Percentiles rank a stretch among this genome's conserved stretches.
Evolutionary conservation across 2,329 filamentous ascomycete species (phyloP).

Genomic region (Penicillium fuscoglaucum): DNA sequence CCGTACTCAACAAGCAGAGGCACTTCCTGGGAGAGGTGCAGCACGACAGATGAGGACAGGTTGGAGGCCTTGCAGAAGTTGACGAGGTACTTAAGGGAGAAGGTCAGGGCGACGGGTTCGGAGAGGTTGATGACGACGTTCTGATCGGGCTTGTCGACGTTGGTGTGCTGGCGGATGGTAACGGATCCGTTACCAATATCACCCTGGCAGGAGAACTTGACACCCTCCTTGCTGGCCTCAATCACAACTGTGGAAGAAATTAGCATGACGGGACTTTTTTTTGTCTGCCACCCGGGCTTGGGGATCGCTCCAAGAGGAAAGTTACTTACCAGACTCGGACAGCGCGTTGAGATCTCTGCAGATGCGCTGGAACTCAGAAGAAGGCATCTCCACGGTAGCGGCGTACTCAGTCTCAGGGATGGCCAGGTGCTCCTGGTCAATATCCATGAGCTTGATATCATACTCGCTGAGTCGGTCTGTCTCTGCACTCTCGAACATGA

Average conservation of each 20-base stretch:
- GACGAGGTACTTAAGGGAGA: constrained; percentile 98
- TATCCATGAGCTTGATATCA: constrained; percentile 99
- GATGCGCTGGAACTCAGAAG: constrained; percentile 88
- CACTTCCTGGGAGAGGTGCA: constrained; percentile 94
- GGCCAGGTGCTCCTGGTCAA: constrained; percentile 98
- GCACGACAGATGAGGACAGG: constrained; percentile 77
- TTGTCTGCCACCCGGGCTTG: neutral
- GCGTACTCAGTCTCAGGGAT: constrained; percentile 99
- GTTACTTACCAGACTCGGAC: constrained; percentile 83
- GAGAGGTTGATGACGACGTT: constrained; percentile 87
- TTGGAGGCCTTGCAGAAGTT: constrained; percentile 99
- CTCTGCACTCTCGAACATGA: constrained; percentile 87
- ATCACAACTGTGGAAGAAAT: constrained; percentile 70
- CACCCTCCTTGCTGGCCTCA: constrained; percentile 93
- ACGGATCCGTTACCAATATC: constrained; percentile 96
- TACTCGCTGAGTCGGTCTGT: constrained; percentile 96
- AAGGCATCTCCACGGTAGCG: constrained; percentile 85
- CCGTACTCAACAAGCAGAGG: constrained; percentile 92
- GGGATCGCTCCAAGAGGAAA: neutral
- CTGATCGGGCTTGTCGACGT: constrained; percentile 82
- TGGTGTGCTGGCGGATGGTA: constrained; percentile 82
- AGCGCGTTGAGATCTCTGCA: constrained; percentile 87
- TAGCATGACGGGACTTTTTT: constrained; percentile 12
- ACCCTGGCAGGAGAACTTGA: constrained; percentile 90
- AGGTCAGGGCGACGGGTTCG: constrained; percentile 91